Conservation (phyloP, 2,329 filamentous ascomycete species). For the Aspergillus sp. region DNA sequence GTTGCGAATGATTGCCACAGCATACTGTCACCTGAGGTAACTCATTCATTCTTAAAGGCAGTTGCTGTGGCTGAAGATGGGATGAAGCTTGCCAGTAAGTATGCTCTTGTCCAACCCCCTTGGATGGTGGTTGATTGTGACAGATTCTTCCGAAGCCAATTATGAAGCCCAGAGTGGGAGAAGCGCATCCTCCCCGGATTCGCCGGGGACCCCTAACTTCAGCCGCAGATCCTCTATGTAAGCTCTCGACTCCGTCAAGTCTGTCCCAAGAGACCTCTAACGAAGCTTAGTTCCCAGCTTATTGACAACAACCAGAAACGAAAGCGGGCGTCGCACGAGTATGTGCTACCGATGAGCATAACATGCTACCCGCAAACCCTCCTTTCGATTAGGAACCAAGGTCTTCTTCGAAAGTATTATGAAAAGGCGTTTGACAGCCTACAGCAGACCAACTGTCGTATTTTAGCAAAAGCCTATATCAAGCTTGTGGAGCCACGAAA, state of each 20-base stretch:
- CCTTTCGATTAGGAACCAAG: slow-evolving; percentile 25
- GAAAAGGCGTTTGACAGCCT: slow-evolving; percentile 34
- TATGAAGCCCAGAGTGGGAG: slow-evolving; percentile 12
- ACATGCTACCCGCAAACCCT: slow-evolving; percentile 23
- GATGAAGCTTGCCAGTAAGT: slow-evolving; percentile 21
- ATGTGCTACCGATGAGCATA: slow-evolving; percentile 23
- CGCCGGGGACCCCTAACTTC: slow-evolving; percentile 4
- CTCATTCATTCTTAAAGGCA: slow-evolving; percentile 29
- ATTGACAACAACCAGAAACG: slow-evolving; percentile 16
- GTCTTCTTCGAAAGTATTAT: slow-evolving; percentile 30
- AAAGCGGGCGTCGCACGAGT: slow-evolving; percentile 20
- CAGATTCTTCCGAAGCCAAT: slow-evolving; percentile 4
- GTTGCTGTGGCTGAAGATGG: slow-evolving; percentile 25
- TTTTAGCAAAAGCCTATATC: slow-evolving; percentile 36
- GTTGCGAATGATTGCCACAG: slow-evolving; percentile 27
- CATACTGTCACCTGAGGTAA: slow-evolving; percentile 30
- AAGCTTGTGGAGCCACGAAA: slow-evolving; percentile 39
- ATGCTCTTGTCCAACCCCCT: background rate
- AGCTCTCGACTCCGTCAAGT: background rate
- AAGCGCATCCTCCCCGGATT: slow-evolving; percentile 19
- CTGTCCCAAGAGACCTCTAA: background rate
- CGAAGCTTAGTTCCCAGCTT: slow-evolving; percentile 7
- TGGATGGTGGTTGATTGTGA: background rate
- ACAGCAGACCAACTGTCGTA: slow-evolving; percentile 37
- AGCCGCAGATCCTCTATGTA: slow-evolving; percentile 14